These are phyloP conservation scores for Colletotrichum orchidophilum DNA, from an alignment of 2,329 filamentous ascomycete species.

Conservation along the genomic window DNA sequence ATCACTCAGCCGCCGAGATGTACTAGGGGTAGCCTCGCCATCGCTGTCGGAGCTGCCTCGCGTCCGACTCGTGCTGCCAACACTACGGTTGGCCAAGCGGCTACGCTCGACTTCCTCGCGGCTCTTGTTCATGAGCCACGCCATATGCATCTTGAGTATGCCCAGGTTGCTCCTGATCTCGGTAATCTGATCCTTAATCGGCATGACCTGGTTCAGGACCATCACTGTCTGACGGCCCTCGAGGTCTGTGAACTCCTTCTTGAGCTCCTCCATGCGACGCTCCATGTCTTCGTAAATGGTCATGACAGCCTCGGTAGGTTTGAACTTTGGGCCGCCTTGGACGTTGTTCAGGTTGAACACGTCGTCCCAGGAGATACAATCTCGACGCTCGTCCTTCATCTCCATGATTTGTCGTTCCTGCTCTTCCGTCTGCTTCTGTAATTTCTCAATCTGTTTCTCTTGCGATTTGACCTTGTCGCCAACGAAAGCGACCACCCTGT, in stretches of 20 bases:
- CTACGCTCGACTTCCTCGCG: constrained; percentile 52
- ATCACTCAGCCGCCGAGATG: constrained; percentile 42
- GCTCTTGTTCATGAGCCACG: constrained; percentile 65
- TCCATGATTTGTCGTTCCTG: constrained; percentile 47
- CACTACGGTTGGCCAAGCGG: constrained; percentile 40
- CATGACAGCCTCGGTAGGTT: constrained; percentile 35
- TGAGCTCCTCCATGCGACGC: constrained; percentile 62
- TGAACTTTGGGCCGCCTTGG: constrained; percentile 28
- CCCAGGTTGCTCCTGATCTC: constrained; percentile 67
- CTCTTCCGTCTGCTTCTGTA: constrained; percentile 46
- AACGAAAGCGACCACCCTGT: constrained; percentile 62
- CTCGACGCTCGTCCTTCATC: constrained; percentile 38
- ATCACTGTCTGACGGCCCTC: constrained; percentile 69
- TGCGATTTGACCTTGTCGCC: constrained; percentile 57
- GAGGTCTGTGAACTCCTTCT: constrained; percentile 65
- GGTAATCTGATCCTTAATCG: constrained; percentile 69
- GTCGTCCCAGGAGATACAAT: constrained; percentile 31
- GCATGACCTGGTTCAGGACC: constrained; percentile 69
- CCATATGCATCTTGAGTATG: constrained; percentile 67
- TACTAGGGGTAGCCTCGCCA: constrained; percentile 34
- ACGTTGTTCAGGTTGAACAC: constrained; percentile 29
- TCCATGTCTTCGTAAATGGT: constrained; percentile 36
- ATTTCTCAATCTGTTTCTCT: constrained; percentile 56
- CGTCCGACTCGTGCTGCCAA: constrained; percentile 37
- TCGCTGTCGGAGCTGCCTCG: constrained; percentile 39